These are phyloP conservation scores for Sporisorium exsertum DNA, from an alignment of 1,284 basidiomycete genomes.

Conservation along the genomic window DNA sequence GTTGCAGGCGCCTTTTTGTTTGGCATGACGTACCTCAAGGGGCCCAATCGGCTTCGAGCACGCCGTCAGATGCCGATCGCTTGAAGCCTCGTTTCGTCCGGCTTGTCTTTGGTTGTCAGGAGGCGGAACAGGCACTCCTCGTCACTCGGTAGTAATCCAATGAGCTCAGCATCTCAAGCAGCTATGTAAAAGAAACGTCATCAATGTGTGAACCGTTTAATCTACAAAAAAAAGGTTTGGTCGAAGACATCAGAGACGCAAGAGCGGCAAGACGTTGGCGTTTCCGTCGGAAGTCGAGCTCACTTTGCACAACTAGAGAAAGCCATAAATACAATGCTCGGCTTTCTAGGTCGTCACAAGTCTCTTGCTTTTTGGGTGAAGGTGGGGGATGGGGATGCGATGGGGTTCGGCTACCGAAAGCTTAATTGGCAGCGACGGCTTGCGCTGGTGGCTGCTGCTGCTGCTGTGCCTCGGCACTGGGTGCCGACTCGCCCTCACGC, in stretches of 20 bases:
- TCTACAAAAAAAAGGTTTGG: slow-evolving; percentile 23
- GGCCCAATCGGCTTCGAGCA: too few species aligned
- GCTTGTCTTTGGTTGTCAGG: too few species aligned
- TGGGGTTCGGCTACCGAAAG: neutral
- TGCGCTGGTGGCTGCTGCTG: slow-evolving; percentile 36
- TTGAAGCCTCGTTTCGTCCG: too few species aligned
- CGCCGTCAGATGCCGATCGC: too few species aligned
- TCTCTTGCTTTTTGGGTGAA: slow-evolving; percentile 19
- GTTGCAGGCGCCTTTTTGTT: neutral
- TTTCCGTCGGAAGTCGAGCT: neutral
- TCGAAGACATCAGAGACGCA: slow-evolving; percentile 24
- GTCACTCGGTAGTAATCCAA: too few species aligned
- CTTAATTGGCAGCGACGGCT: slow-evolving; percentile 41
- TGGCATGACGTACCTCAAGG: neutral
- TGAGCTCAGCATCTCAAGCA: neutral
- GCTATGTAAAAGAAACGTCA: slow-evolving; percentile 14
- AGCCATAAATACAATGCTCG: slow-evolving; percentile 15
- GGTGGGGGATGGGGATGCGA: neutral
- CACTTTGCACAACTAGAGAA: neutral
- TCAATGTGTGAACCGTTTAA: slow-evolving; percentile 31
- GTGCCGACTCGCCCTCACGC: slow-evolving; percentile 39
- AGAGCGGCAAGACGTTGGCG: slow-evolving; percentile 5
- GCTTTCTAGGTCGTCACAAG: slow-evolving; percentile 3
- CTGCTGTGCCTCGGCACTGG: slow-evolving; percentile 30
- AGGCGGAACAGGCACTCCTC: too few species aligned